Conservation (phyloP, 371 early-diverging fungal genomes). For the Zychaea mexicana region DNA sequence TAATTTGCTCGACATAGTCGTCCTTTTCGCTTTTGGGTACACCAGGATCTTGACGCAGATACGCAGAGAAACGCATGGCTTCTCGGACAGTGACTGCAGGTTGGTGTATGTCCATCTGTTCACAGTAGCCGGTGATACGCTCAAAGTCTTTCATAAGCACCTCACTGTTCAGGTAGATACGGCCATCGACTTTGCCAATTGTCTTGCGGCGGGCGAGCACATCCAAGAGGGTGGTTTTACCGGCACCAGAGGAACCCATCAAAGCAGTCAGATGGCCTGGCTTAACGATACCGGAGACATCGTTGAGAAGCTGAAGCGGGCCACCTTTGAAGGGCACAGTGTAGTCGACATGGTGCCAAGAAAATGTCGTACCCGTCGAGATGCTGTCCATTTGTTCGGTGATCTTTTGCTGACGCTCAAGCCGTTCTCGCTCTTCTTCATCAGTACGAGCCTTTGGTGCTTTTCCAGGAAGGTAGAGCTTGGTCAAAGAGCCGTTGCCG, state of each 20-base stretch:
- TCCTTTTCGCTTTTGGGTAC: slow-evolving; percentile 65
- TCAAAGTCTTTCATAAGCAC: slow-evolving; percentile 57
- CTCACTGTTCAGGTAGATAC: slow-evolving; percentile 66
- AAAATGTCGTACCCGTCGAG: slow-evolving; percentile 49
- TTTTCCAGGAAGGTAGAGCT: slow-evolving; percentile 41
- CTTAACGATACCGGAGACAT: slow-evolving; percentile 57
- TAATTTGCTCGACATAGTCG: slow-evolving; percentile 69
- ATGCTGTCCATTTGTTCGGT: slow-evolving; percentile 27
- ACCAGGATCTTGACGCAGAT: slow-evolving; percentile 63
- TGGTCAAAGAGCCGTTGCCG: slow-evolving; percentile 45
- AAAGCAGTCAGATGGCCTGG: too few relatives aligned
- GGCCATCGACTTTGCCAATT: slow-evolving; percentile 73
- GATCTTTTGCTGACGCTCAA: slow-evolving; percentile 27
- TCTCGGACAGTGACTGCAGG: too few relatives aligned
- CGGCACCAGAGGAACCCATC: slow-evolving; percentile 87
- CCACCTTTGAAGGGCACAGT: slow-evolving; percentile 61
- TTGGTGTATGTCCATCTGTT: slow-evolving; percentile 81
- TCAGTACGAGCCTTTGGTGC: slow-evolving; percentile 20
- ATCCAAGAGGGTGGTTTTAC: slow-evolving; percentile 91
- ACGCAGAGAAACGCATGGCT: slow-evolving; percentile 72
- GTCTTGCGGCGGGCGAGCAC: slow-evolving; percentile 80
- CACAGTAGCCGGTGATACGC: slow-evolving; percentile 77
- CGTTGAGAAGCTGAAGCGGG: slow-evolving; percentile 49
- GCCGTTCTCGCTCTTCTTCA: slow-evolving; percentile 22
- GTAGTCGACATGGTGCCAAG: slow-evolving; percentile 60